Evolutionary conservation across 805 yeast genomes (phyloP).

Genomic region (Dipodascopsis uninucleata): DNA sequence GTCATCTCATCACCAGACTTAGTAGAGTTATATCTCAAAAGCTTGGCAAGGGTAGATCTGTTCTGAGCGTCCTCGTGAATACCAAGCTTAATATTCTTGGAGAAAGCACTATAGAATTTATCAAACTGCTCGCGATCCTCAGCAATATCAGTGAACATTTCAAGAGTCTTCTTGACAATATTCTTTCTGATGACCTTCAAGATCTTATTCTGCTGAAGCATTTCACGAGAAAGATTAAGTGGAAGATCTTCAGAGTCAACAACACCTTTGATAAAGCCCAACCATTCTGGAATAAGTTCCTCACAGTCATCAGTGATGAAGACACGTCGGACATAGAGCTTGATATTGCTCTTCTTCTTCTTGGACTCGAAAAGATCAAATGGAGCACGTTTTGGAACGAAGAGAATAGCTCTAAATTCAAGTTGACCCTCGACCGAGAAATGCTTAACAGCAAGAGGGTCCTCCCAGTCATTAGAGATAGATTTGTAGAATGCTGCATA

Average conservation of each 20-base stretch:
- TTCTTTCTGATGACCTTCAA: slow-evolving; percentile 99
- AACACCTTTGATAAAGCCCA: slow-evolving; percentile 95
- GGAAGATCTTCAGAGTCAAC: slow-evolving; percentile 99
- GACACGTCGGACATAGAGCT: slow-evolving; percentile 98
- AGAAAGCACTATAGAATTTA: slow-evolving; percentile 95
- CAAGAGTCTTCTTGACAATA: slow-evolving; percentile 96
- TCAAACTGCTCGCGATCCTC: slow-evolving; percentile 98
- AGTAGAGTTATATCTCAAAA: slow-evolving; percentile 95
- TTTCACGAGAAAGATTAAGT: slow-evolving; percentile 98
- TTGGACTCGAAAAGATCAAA: slow-evolving; percentile 95
- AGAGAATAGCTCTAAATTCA: slow-evolving; percentile 96
- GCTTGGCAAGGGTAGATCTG: slow-evolving; percentile 92
- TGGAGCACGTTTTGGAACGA: slow-evolving; percentile 99
- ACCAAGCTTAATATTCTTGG: slow-evolving; percentile 98
- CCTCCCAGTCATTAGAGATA: slow-evolving; percentile 99
- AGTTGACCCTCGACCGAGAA: slow-evolving; percentile 99
- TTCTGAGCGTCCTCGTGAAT: slow-evolving; percentile 98
- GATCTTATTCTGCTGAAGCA: slow-evolving; percentile 99
- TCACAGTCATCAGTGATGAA: slow-evolving; percentile 99
- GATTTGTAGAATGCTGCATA: slow-evolving; percentile 99
- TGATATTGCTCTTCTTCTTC: slow-evolving; percentile 99
- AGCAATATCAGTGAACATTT: slow-evolving; percentile 98
- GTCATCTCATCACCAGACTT: slow-evolving; percentile 92
- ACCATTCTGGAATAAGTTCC: slow-evolving; percentile 99
- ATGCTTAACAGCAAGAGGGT: slow-evolving; percentile 98